A percentile compares a stretch with the other conserved stretches of the same genome.
These are phyloP conservation scores for Agrocybe chaxingu DNA, from an alignment of 768 basidiomycete genomes.

Conservation along the genomic window DNA sequence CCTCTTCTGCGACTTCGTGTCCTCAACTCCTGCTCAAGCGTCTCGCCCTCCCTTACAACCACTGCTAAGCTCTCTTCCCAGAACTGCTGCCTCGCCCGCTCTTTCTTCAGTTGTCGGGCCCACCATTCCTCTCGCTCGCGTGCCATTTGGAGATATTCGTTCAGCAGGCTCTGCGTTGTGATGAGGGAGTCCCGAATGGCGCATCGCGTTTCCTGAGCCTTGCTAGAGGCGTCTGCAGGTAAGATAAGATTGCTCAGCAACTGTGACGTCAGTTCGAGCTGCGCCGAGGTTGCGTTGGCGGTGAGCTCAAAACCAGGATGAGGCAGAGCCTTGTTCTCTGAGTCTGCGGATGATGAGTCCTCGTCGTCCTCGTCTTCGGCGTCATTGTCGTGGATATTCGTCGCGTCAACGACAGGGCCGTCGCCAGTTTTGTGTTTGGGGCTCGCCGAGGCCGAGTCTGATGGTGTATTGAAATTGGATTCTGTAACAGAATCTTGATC, in stretches of 20 bases:
- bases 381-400: conserved; percentile 11
- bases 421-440: conserved; percentile 12
- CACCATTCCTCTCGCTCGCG: conserved; percentile 83
- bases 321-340: conserved; percentile 43
- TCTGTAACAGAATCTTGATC: conserved; percentile 9
- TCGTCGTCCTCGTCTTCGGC: conserved; percentile 35
- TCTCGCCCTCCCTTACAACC: conserved; percentile 84
- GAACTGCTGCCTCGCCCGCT: conserved; percentile 58
- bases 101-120: conserved; percentile 58
- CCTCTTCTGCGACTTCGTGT: conserved; percentile 55
- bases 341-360: conserved; percentile 41
- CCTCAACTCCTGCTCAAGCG: conserved; percentile 76
- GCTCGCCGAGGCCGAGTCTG: conserved; percentile 18
- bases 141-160: conserved; percentile 38
- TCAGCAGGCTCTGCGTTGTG: conserved; percentile 37
- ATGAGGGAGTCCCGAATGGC: conserved; percentile 61
- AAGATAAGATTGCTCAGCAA: conserved; percentile 52
- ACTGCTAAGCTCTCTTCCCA: conserved; percentile 92
- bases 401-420: not conserved
- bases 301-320: conserved; percentile 62
- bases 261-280: conserved; percentile 73
- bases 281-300: conserved; percentile 66
- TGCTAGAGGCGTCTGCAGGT: conserved; percentile 25
- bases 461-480: conserved; percentile 4
- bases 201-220: conserved; percentile 30